Evolutionary conservation across 2,329 filamentous ascomycete species (phyloP), one percentile per base, ranked within the genome.

Genomic region (Colletotrichum australisinense): DNA sequence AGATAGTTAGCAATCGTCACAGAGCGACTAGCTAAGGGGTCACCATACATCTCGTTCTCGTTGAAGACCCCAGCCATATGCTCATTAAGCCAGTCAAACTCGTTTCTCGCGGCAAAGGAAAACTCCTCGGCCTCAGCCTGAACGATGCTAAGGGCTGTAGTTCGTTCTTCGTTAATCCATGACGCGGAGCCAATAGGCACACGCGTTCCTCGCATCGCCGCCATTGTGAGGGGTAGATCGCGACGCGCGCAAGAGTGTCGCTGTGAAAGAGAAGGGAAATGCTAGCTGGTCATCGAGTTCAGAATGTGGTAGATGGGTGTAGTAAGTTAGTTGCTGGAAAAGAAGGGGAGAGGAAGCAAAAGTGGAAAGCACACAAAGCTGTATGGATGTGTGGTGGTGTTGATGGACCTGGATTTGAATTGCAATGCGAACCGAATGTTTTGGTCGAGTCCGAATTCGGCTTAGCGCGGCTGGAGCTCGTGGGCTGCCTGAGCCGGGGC

Each of bases 1-100:
- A 38, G 19, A 19, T 35, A 11, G 42, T 28, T 52, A 64, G 65
- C 65, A 69, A 57, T 19, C 14, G 24, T 35, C n/a, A 46, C 9
- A 24, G 26, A 53, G 32, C 63, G 76, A 52, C 65, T 80, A n/a
- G 26, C 38, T 67, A 58, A 58, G 26, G 55, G 71, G 28, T 60
- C 32, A 38, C 89, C 93, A 79, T 90, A 98, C 97, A 95, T 90
- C 84, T 95, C 91, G 80, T 95, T 93, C 78, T 93, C 92, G 78
- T 92, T 93, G 81, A 98, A 97, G 79, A 99, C 94, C 75, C 97
- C 95, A 63, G 91, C 91, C 96, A 99, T 98, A 83, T 99, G 97
- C 85, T 98, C 97, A 80, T 99, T 98, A 78, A 99, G 87, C 97
- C 97, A 99, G 81, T 98, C 95, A 79, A 98, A 87, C 82, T 99